Percentiles rank a stretch among this genome's conserved stretches.
These are phyloP conservation scores for Backusella macrospora DNA, from an alignment of 192 early-diverging fungal species.

Conservation along the genomic window DNA sequence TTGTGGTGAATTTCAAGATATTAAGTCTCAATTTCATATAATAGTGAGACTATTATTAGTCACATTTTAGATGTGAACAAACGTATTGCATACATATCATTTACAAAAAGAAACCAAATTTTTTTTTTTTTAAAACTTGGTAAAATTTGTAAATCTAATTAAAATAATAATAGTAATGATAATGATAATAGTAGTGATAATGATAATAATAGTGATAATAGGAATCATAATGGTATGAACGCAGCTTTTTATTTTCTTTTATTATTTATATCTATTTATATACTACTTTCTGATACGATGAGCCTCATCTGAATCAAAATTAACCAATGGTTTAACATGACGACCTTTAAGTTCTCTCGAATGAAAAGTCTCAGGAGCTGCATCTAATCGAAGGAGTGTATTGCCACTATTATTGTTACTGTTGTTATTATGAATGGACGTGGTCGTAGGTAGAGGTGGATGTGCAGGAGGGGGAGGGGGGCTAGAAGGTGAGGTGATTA, in stretches of 20 bases:
- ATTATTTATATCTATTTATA: not conserved
- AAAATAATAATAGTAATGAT: too few species aligned
- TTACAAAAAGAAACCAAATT: too few species aligned
- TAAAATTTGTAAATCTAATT: too few species aligned
- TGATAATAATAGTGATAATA: not conserved
- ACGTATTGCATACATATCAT: too few species aligned
- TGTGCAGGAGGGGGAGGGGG: not conserved
- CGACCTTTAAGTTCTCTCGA: conserved; percentile 25
- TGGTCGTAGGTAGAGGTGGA: not conserved
- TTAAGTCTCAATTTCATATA: too few species aligned
- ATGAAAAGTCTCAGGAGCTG: conserved; percentile 28
- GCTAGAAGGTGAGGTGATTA: not conserved
- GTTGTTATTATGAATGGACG: not conserved
- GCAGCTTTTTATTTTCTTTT: not conserved
- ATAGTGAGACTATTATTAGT: too few species aligned
- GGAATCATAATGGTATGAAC: not conserved
- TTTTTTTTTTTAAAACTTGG: too few species aligned
- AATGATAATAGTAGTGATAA: too few species aligned
- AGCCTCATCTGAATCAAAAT: conserved; percentile 23
- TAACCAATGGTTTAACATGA: conserved; percentile 32
- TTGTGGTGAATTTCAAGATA: too few species aligned
- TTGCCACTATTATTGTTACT: not conserved
- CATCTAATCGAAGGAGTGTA: conserved; percentile 22
- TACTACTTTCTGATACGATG: conserved; percentile 7
- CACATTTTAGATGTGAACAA: too few species aligned